Evolutionary conservation across 1,284 basidiomycete species (phyloP).

Genomic region (Salmacisia buchloeana): DNA sequence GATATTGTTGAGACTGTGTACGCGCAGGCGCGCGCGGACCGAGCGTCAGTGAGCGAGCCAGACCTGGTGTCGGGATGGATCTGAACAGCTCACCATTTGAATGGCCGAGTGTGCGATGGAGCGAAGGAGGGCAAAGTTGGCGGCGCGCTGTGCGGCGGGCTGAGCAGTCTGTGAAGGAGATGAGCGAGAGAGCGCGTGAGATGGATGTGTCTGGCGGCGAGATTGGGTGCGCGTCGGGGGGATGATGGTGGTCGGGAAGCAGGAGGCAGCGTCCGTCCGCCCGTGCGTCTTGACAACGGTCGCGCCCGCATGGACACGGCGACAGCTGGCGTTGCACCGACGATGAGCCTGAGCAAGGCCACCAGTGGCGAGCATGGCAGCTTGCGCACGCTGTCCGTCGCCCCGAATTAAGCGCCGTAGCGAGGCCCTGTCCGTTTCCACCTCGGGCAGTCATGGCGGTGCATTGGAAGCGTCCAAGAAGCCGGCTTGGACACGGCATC

Average conservation of each 20-base stretch:
- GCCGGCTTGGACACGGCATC: no score
- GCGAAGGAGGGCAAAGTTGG: conserved; percentile 2
- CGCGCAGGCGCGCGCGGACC: background rate
- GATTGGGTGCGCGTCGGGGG: background rate
- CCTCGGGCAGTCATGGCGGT: no score
- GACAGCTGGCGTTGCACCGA: no score
- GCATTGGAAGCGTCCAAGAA: no score
- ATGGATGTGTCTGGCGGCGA: background rate
- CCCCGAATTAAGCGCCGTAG: no score
- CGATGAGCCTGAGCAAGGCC: no score
- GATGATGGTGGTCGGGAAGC: background rate
- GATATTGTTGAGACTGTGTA: conserved; percentile 18
- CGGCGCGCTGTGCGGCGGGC: background rate
- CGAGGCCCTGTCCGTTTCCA: no score
- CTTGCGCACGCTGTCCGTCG: no score
- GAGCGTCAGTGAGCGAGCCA: background rate
- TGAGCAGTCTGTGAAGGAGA: background rate
- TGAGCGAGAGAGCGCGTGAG: background rate
- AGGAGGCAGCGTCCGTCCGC: no score
- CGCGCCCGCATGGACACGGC: no score
- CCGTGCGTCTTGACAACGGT: no score
- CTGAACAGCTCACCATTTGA: conserved; percentile 3
- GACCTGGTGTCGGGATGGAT: background rate
- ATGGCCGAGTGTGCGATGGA: background rate
- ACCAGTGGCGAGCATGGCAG: no score